Evolutionary conservation across 108 stramenopile species (phyloP).

Genomic region (Nitzschia sp.): DNA sequence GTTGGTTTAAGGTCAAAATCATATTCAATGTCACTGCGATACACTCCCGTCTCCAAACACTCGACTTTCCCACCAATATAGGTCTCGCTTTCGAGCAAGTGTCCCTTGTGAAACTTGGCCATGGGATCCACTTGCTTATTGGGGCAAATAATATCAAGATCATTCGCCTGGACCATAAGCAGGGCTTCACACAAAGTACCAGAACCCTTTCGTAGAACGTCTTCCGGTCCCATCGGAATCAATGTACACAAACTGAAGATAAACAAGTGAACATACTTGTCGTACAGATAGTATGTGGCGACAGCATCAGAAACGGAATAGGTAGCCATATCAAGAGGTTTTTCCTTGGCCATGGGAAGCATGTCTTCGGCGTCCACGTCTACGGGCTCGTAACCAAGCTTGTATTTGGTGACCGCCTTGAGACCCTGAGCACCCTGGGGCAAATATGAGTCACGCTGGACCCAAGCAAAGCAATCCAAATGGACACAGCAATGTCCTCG

Average conservation of each 20-base stretch:
- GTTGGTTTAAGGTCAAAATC: slow-evolving; percentile 92
- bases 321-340: slow-evolving; percentile 95
- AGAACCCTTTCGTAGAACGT: slow-evolving; percentile 95
- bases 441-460: slow-evolving; percentile 98
- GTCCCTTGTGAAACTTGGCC: slow-evolving; percentile 91
- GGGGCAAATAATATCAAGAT: slow-evolving; percentile 93
- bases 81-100: slow-evolving; percentile 96
- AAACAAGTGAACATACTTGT: slow-evolving; percentile 97
- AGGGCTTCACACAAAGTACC: slow-evolving; percentile 98
- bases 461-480: slow-evolving; percentile 98
- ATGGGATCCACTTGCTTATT: slow-evolving; percentile 96
- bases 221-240: slow-evolving; percentile 98
- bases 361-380: slow-evolving; percentile 99
- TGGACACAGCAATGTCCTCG: slow-evolving; percentile 88
- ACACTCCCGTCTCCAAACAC: slow-evolving; percentile 98
- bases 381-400: slow-evolving; percentile 98
- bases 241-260: slow-evolving; percentile 98
- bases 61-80: slow-evolving; percentile 99
- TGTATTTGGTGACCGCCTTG: slow-evolving; percentile 99
- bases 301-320: slow-evolving; percentile 99
- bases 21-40: slow-evolving; percentile 93
- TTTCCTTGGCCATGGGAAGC: slow-evolving; percentile 91
- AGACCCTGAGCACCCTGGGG: slow-evolving; percentile 97
- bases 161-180: slow-evolving; percentile 96
- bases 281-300: slow-evolving; percentile 98